Evolutionary conservation across 257 asterid species (phyloP).

Genomic region (Solanum clarkiae): DNA sequence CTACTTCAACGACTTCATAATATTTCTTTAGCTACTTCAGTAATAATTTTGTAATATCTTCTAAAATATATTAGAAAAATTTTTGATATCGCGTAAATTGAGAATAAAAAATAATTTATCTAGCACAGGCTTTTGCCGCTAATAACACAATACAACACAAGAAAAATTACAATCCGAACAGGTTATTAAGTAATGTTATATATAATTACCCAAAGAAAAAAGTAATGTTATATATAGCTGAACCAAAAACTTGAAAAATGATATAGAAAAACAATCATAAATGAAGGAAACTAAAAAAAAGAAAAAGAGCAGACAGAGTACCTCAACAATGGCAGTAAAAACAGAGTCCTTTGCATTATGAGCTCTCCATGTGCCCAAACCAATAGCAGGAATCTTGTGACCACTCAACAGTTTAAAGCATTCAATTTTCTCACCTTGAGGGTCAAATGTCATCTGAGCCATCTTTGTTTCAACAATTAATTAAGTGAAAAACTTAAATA

Average conservation of each 20-base stretch:
- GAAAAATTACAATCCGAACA: too few relatives aligned
- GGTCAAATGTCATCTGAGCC: conserved; percentile 35
- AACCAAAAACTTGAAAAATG: neutral
- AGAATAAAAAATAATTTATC: too few relatives aligned
- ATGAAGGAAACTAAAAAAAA: neutral
- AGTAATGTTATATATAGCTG: too few relatives aligned
- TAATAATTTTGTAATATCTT: too few relatives aligned
- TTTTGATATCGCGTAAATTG: too few relatives aligned
- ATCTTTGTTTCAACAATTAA: neutral
- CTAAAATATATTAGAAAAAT: too few relatives aligned
- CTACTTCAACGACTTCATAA: too few relatives aligned
- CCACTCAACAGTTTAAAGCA: conserved; percentile 35
- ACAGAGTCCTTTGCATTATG: conserved; percentile 28
- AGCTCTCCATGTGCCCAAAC: conserved; percentile 65
- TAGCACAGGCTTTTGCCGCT: rapidly evolving
- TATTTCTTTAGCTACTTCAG: too few relatives aligned
- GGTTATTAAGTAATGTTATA: too few relatives aligned
- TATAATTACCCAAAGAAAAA: too few relatives aligned
- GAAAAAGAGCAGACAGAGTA: neutral
- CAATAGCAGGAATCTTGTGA: conserved; percentile 42
- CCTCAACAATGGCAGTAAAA: conserved; percentile 39
- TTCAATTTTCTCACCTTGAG: conserved; percentile 12
- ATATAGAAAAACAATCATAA: neutral
- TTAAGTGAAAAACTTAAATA: neutral
- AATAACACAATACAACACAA: neutral